Base-by-base conservation (phyloP, 1,284 basidiomycete species). In the Leccinum griseonigrum region DNA sequence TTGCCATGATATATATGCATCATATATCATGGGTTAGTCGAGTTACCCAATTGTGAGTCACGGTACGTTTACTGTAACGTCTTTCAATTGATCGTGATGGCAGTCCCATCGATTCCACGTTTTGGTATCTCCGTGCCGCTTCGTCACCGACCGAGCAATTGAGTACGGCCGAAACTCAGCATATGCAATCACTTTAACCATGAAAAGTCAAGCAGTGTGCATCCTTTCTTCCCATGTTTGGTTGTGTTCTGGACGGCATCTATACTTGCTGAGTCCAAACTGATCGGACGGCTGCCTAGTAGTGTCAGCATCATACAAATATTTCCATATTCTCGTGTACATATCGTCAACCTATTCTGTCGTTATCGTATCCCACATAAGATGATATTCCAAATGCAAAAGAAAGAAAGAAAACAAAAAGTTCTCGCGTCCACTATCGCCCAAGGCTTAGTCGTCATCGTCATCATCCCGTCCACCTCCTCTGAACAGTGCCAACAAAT, bases 401-500 rank as follows among this genome's bases (percentile, higher is more conserved):
- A 43, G 40, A 43, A 43, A 48, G 43, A 48, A 50, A 14, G 46
- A 22, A 50, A 50, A 50, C 11, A 9, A 18, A 43, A 26, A 14
- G 22, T 26, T 50, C 8, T 26, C 46, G 46, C 22, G 48, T 26
- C 48, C 48, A 26, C 13, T 13, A 40, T 50, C 32, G n/a, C 13
- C 1, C n/a, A 26, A 26, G 22, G 22, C 67, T 5, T 73, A 68
- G 28, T 72, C 67, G 4, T 80, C 78, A n/a, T 87, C 84, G 14
- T 85, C 83, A 22, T 87, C 85, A 31, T 87, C 79, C 13, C 77
- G 76, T 8, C 78, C 79, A 54, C 84, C 83, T 51, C 81, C 79
- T 58, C 81, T 79, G 82, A 94, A 94, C 36, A 94, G 78, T 0
- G 85, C 87, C 75, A 96, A 83, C 64, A 97, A 81, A 62, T 97